Evolutionary conservation across 2,329 filamentous ascomycete genomes (phyloP).

Genomic region (Calonectria leucothoes): DNA sequence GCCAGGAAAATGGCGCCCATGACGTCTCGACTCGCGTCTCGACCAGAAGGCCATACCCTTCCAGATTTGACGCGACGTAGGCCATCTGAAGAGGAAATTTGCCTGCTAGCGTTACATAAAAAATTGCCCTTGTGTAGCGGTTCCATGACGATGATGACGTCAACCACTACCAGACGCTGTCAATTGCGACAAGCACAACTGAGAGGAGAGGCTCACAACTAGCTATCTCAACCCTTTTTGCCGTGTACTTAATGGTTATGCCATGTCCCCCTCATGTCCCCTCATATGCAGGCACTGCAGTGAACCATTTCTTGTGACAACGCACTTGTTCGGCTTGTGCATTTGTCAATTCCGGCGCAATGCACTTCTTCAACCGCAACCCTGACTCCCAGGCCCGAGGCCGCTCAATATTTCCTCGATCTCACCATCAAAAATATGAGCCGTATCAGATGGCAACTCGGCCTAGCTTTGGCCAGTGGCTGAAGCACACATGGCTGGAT

Average conservation of each 20-base stretch:
- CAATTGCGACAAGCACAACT: neutral
- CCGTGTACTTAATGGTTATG: neutral
- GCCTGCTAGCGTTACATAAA: neutral
- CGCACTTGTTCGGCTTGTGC: neutral
- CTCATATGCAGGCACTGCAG: neutral
- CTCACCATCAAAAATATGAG: constrained; percentile 18
- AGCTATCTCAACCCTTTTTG: neutral
- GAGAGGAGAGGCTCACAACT: neutral
- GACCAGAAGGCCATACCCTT: neutral
- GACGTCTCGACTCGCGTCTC: neutral
- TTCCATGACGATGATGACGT: constrained; percentile 17
- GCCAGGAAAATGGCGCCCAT: neutral
- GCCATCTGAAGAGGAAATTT: neutral
- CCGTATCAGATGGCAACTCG: constrained; percentile 59
- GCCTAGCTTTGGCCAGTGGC: constrained; percentile 76
- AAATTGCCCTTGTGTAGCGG: neutral
- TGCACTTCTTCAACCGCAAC: constrained; percentile 3
- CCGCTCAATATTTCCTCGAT: neutral
- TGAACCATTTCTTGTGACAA: neutral
- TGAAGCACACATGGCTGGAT: constrained; percentile 75
- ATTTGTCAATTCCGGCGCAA: neutral
- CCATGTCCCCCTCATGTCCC: neutral
- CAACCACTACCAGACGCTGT: neutral
- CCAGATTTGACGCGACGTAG: neutral
- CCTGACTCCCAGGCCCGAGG: neutral